phyloP scores from a whole-genome alignment of 352 stramenopile species.

The Phytopythium litorale region DNA sequence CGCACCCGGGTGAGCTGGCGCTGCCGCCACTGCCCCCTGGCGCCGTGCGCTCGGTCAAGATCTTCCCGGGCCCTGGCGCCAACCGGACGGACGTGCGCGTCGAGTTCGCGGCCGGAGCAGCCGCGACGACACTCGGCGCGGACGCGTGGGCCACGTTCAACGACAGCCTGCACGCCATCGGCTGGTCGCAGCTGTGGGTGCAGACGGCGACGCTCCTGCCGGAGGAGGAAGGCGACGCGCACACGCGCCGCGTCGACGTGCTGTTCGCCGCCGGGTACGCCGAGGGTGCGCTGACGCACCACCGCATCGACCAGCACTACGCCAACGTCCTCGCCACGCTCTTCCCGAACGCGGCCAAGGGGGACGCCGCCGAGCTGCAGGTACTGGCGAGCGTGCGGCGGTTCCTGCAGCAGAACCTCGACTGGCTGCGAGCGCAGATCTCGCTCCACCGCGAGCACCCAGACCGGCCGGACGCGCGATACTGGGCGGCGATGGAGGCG shows the following conservation, averaged over 20 bases:
- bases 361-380: conserved; percentile 23
- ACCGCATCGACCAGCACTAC: conserved; percentile 66
- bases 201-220: conserved; percentile 22
- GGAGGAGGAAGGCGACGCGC: conserved; percentile 15
- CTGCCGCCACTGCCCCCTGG: no score
- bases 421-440: conserved; percentile 42
- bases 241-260: conserved; percentile 21
- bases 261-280: conserved; percentile 59
- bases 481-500: conserved; percentile 32
- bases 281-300: conserved; percentile 52
- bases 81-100: neutral
- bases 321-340: conserved; percentile 47
- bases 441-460: conserved; percentile 12
- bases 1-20: neutral
- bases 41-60: conserved; percentile 4
- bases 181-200: conserved; percentile 58
- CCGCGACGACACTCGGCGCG: conserved; percentile 14
- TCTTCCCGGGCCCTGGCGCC: conserved; percentile 2
- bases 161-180: conserved; percentile 38
- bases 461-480: conserved; percentile 16
- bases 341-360: conserved; percentile 23
- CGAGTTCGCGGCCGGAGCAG: conserved; percentile 2
- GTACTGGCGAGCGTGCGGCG: conserved; percentile 20
- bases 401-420: conserved; percentile 43
- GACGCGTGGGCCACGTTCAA: conserved; percentile 50